Evolutionary conservation across 192 early-diverging fungal species (phyloP).

Genomic region (Cladochytrium replicatum): DNA sequence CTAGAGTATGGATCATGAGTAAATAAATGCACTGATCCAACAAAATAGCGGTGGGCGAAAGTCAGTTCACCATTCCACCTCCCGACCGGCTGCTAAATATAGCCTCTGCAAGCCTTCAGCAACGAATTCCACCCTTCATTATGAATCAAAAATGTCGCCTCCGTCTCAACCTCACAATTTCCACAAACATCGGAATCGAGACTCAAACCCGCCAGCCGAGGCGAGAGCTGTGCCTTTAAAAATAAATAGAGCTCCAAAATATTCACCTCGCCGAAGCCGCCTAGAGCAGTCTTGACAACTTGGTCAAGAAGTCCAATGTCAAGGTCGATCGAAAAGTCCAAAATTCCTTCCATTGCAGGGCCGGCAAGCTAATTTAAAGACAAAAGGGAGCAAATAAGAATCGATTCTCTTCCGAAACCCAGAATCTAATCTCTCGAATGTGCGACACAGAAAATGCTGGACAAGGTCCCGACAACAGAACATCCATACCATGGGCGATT

Average conservation of each 20-base stretch:
- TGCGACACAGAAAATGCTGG: too few relatives aligned
- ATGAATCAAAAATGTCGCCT: neutral
- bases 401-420: too few relatives aligned
- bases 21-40: neutral
- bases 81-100: too few relatives aligned
- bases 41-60: neutral
- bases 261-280: slow-evolving; percentile 66
- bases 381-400: too few relatives aligned
- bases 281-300: slow-evolving; percentile 78
- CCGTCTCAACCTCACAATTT: neutral
- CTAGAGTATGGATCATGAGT: neutral
- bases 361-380: too few relatives aligned
- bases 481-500: too few relatives aligned
- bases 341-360: slow-evolving; percentile 59
- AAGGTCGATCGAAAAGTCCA: slow-evolving; percentile 84
- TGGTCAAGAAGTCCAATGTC: slow-evolving; percentile 80
- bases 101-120: neutral
- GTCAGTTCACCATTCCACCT: too few relatives aligned
- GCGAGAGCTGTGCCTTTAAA: too few relatives aligned
- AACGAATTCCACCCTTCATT: neutral
- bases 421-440: too few relatives aligned
- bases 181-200: neutral
- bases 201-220: neutral
- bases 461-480: too few relatives aligned
- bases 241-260: neutral